Conservation (phyloP, 768 basidiomycete species). For the Tephrocybe rancida region DNA sequence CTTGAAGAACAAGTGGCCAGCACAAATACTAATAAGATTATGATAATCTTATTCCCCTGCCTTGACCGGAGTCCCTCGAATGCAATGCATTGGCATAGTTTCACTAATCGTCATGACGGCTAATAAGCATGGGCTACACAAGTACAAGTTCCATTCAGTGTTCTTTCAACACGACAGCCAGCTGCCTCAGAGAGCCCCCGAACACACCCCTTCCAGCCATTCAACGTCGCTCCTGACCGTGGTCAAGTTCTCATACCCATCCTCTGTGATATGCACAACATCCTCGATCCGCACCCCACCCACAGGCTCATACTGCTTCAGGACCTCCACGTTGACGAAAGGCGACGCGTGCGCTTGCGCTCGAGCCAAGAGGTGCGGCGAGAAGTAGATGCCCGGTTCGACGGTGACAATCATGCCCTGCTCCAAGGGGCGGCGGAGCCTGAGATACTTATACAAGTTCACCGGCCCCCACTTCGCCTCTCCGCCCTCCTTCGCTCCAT, state of each 20-base stretch:
- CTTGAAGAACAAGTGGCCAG: too few species aligned
- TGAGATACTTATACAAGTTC: slow-evolving; percentile 77
- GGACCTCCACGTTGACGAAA: slow-evolving; percentile 68
- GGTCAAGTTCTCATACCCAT: slow-evolving; percentile 84
- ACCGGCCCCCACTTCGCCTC: slow-evolving; percentile 43
- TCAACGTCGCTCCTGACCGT: slow-evolving; percentile 80
- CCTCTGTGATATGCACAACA: slow-evolving; percentile 75
- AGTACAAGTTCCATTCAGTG: too few species aligned
- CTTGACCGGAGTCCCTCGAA: too few species aligned
- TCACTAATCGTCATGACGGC: too few species aligned
- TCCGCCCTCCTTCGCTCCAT: slow-evolving; percentile 1
- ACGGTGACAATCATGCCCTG: slow-evolving; percentile 90
- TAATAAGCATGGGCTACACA: too few species aligned
- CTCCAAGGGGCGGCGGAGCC: slow-evolving; percentile 74
- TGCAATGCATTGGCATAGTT: too few species aligned
- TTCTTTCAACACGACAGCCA: background rate
- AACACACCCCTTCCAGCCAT: slow-evolving; percentile 84
- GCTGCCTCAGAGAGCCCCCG: slow-evolving; percentile 50
- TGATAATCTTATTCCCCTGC: too few species aligned
- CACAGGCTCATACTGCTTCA: slow-evolving; percentile 74
- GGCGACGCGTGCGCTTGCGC: slow-evolving; percentile 62
- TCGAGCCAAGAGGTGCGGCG: slow-evolving; percentile 71
- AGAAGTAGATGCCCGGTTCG: slow-evolving; percentile 91
- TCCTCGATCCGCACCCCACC: slow-evolving; percentile 97
- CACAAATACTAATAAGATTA: too few species aligned